phyloP scores from a whole-genome alignment of 768 basidiomycete genomes.

The Russula olivacea region DNA sequence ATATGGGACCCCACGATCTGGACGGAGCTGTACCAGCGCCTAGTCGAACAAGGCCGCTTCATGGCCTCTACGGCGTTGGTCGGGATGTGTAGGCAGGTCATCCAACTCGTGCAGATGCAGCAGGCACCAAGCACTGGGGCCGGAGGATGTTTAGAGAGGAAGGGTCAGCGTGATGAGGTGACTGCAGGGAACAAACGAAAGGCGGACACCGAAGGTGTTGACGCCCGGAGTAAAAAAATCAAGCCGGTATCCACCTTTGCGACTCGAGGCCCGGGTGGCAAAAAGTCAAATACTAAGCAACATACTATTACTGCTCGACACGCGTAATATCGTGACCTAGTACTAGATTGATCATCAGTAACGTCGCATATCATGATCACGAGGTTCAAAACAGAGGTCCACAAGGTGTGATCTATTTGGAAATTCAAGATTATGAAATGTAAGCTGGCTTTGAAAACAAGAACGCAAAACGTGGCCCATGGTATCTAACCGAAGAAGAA shows the following conservation, averaged over 20 bases:
- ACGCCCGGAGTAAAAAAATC: constrained; percentile 32
- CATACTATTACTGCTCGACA: background rate
- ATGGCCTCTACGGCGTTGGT: constrained; percentile 56
- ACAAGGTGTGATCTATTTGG: background rate
- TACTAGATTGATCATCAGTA: background rate
- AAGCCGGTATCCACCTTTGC: constrained; percentile 38
- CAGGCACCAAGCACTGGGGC: constrained; percentile 21
- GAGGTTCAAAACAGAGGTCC: background rate
- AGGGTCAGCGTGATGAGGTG: constrained; percentile 11
- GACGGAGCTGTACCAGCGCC: constrained; percentile 41
- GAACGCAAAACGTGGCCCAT: background rate
- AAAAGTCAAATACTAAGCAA: background rate
- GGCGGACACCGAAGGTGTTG: constrained; percentile 19
- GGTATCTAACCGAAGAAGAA: constrained; percentile 3
- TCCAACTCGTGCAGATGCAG: constrained; percentile 24
- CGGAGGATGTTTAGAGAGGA: constrained; percentile 22
- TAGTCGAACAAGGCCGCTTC: constrained; percentile 53
- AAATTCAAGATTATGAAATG: background rate
- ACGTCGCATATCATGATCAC: background rate
- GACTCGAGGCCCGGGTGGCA: background rate
- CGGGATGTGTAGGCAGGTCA: constrained; percentile 61
- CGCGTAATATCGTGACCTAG: background rate
- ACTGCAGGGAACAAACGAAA: constrained; percentile 29
- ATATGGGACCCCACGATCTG: constrained; percentile 62
- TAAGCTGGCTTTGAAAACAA: background rate